Evolutionary conservation across 257 asterid species (phyloP).

Genomic region (Orobanche coerulescens): DNA sequence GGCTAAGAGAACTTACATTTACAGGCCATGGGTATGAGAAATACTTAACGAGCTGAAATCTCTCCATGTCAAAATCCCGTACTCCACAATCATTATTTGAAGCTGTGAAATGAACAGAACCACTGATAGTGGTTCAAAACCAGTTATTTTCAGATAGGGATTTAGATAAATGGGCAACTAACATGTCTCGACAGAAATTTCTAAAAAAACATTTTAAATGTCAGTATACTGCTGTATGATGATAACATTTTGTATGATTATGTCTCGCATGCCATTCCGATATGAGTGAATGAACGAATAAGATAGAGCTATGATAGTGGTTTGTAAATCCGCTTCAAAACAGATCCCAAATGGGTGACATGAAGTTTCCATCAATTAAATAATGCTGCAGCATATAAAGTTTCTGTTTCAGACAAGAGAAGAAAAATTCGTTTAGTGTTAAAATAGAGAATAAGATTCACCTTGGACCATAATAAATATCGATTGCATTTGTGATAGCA

Average conservation of each 20-base stretch:
- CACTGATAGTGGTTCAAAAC: slow-evolving; percentile 28
- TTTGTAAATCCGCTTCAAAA: background rate
- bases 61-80: slow-evolving; percentile 45
- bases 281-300: background rate
- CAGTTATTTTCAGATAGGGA: slow-evolving; percentile 8
- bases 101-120: slow-evolving; percentile 41
- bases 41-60: slow-evolving; percentile 47
- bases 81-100: slow-evolving; percentile 41
- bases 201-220: background rate
- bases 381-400: background rate
- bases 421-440: background rate
- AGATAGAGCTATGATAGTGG: background rate
- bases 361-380: background rate
- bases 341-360: background rate
- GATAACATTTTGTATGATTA: background rate
- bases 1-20: slow-evolving; percentile 27
- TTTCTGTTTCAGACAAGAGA: background rate
- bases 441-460: slow-evolving; percentile 14
- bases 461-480: slow-evolving; percentile 43
- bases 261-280: background rate
- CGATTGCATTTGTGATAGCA: slow-evolving; percentile 48
- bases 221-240: background rate
- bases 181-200: background rate
- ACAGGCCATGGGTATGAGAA: slow-evolving; percentile 46
- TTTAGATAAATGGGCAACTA: background rate